A percentile compares a stretch with the other conserved stretches of the same genome.
Conservation (phyloP, 2,329 filamentous ascomycete species). For the Teratosphaeria destructans region DNA sequence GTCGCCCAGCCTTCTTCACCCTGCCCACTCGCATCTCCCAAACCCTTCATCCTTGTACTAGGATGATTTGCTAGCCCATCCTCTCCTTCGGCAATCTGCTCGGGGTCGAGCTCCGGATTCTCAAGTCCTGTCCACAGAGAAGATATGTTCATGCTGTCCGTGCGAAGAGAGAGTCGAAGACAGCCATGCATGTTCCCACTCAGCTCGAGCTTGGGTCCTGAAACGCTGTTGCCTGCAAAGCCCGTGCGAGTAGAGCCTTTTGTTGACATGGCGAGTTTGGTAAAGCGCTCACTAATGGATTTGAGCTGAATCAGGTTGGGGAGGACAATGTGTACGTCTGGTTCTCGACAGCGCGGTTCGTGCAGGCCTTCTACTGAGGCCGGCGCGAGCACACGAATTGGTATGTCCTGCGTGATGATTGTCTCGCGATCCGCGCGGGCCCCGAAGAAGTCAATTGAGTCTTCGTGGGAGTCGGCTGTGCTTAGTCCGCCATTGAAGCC, state of each 20-base stretch:
- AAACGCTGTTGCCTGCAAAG: conserved; percentile 15
- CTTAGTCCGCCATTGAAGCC: conserved; percentile 7
- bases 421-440: conserved; percentile 68
- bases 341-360: conserved; percentile 81
- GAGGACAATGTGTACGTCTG: conserved; percentile 87
- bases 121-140: conserved; percentile 76
- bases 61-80: conserved; percentile 65
- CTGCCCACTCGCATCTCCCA: conserved; percentile 46
- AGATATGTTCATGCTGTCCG: conserved; percentile 74
- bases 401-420: conserved; percentile 88
- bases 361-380: conserved; percentile 83
- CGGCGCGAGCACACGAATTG: conserved; percentile 79
- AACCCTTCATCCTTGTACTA: conserved; percentile 61
- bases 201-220: conserved; percentile 62
- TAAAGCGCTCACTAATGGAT: conserved; percentile 90
- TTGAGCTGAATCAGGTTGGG: conserved; percentile 83
- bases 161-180: conserved; percentile 66
- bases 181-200: conserved; percentile 92
- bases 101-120: conserved; percentile 79
- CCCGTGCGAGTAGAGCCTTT: conserved; percentile 29
- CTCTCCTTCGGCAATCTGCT: conserved; percentile 56
- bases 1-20: conserved; percentile 79
- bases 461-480: conserved; percentile 13
- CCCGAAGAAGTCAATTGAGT: conserved; percentile 35
- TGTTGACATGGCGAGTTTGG: conserved; percentile 56